Evolutionary conservation across 805 yeast genomes (phyloP).

Genomic region (Metschnikowia amazonensis): DNA sequence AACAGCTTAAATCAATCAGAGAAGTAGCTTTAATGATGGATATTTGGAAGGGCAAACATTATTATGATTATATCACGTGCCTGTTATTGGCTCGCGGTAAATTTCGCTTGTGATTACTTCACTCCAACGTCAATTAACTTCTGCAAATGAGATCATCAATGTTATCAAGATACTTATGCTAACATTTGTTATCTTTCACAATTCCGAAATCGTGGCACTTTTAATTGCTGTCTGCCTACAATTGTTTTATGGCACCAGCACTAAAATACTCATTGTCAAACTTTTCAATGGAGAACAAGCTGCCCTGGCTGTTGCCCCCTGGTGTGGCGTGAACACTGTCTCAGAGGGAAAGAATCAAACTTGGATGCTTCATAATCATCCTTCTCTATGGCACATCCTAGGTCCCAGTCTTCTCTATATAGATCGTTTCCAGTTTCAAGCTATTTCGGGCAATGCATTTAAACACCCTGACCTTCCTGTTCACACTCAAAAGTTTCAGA

Average conservation of each 20-base stretch:
- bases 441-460: background rate
- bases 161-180: conserved; percentile 8
- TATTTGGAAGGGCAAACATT: background rate
- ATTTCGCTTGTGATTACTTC: background rate
- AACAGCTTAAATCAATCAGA: too few relatives aligned
- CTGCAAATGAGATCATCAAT: background rate
- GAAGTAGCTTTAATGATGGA: background rate
- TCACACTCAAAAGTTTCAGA: conserved; percentile 1
- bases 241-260: conserved; percentile 10
- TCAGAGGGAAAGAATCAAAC: conserved; percentile 13
- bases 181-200: conserved; percentile 19
- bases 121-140: background rate
- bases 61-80: background rate
- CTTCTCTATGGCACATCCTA: conserved; percentile 10
- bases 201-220: conserved; percentile 17
- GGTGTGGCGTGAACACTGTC: conserved; percentile 28
- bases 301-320: conserved; percentile 17
- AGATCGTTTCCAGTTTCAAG: conserved; percentile 8
- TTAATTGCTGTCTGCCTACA: conserved; percentile 19
- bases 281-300: conserved; percentile 10
- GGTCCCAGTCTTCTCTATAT: conserved; percentile 6
- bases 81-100: background rate
- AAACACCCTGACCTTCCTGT: conserved; percentile 8
- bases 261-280: conserved; percentile 15
- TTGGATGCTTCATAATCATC: conserved; percentile 7